Percentiles rank a stretch among this genome's conserved stretches.
phyloP scores from a whole-genome alignment of 2,329 filamentous ascomycete genomes.

The Aspergillus piperis region DNA sequence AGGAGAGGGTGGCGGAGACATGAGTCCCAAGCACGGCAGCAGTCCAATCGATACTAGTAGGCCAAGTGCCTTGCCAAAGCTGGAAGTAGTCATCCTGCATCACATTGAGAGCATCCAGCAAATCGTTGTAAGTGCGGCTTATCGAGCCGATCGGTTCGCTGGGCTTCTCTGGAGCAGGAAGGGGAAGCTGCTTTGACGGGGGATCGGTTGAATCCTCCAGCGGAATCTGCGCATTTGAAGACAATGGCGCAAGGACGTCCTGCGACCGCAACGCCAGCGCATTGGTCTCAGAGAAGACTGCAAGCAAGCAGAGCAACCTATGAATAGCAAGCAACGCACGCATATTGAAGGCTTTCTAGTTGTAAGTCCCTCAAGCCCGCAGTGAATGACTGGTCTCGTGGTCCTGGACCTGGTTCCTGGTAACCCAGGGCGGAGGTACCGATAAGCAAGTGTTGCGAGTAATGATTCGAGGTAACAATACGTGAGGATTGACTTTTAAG shows the following conservation, averaged over 20 bases:
- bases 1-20: constrained; percentile 69
- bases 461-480: constrained; percentile 6
- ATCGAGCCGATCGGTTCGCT: constrained; percentile 17
- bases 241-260: constrained; percentile 21
- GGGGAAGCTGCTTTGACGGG: constrained; percentile 15
- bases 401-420: background rate
- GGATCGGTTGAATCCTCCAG: constrained; percentile 10
- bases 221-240: constrained; percentile 16
- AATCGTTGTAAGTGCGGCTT: constrained; percentile 36
- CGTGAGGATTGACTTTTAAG: background rate
- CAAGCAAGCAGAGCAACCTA: constrained; percentile 27
- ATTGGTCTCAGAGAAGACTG: constrained; percentile 24
- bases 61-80: constrained; percentile 78
- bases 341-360: constrained; percentile 12
- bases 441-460: background rate
- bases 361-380: background rate
- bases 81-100: constrained; percentile 80
- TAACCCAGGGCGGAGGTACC: background rate
- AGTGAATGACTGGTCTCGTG: background rate
- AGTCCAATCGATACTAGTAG: constrained; percentile 88
- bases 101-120: constrained; percentile 67
- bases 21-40: constrained; percentile 81
- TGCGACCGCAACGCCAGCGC: constrained; percentile 36
- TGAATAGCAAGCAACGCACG: constrained; percentile 18
- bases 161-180: constrained; percentile 22